Conservation (phyloP, 2,329 filamentous ascomycete genomes). For the Daldinia eschscholtzii region DNA sequence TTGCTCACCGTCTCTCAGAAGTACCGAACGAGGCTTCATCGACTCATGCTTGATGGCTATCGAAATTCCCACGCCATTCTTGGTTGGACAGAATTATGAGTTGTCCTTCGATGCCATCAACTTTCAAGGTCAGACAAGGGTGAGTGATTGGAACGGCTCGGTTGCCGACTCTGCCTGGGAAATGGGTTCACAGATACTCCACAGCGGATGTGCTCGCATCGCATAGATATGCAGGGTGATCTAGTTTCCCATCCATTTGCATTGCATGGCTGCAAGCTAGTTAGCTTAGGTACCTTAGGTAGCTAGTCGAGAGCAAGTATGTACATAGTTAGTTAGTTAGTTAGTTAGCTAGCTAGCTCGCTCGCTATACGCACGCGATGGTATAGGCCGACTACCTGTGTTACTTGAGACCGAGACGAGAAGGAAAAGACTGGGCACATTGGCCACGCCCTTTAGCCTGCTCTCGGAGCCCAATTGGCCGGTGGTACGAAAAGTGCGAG, state of each 20-base stretch:
- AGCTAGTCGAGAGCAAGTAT: slow-evolving; percentile 15
- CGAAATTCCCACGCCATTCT: slow-evolving; percentile 27
- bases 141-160: slow-evolving; percentile 44
- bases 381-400: slow-evolving; percentile 22
- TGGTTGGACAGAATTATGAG: slow-evolving; percentile 45
- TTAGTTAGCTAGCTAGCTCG: slow-evolving; percentile 12
- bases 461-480: slow-evolving; percentile 47
- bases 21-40: slow-evolving; percentile 37
- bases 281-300: neutral
- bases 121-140: slow-evolving; percentile 44
- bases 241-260: slow-evolving; percentile 42
- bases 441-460: slow-evolving; percentile 30
- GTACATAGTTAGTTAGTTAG: slow-evolving; percentile 17
- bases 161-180: slow-evolving; percentile 44
- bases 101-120: slow-evolving; percentile 42
- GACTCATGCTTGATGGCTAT: slow-evolving; percentile 33
- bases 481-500: slow-evolving; percentile 38
- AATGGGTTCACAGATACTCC: slow-evolving; percentile 44
- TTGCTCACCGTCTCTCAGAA: slow-evolving; percentile 46
- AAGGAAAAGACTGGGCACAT: slow-evolving; percentile 19
- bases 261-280: slow-evolving; percentile 41
- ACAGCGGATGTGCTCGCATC: slow-evolving; percentile 47
- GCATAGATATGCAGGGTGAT: slow-evolving; percentile 45
- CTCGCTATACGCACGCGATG: slow-evolving; percentile 18
- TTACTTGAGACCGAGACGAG: slow-evolving; percentile 26